Evolutionary conservation across 768 basidiomycete species (phyloP), one percentile per base, ranked within the genome.

Genomic region (Auriscalpium orientale): DNA sequence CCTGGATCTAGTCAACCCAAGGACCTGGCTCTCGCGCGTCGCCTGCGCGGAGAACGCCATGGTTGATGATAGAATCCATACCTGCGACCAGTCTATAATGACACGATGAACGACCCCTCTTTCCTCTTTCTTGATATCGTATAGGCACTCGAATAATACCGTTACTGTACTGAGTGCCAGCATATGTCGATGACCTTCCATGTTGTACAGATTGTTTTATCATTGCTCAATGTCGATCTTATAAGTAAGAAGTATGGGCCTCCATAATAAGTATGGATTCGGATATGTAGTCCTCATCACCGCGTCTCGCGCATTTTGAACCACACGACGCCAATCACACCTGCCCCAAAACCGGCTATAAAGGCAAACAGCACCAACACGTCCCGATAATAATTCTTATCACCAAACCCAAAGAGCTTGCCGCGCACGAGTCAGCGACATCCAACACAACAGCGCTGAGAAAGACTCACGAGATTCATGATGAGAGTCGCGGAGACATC

Each of bases 351-450:
- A 2, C 85, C 91, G 1, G 81, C 85, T 54, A 94, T 88, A 67
- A 86, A 97, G 0, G 81, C 94, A 61, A 94, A 92, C 52, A 91
- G 66, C 46, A 95, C 85, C 28, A 97, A 74, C 7, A 97, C 89
- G 65, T 95, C 90, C 52, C 93, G 77, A 67, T 95, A 97, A 67
- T 95, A 98, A 60, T 88, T 85, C 59, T 82, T 80, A 50, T 74
- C 62, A 16, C 82, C 81, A 65, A 98, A 98, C 1, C 94, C 95
- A 66, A 97, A 98, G 20, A 97, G 77, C 81, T 90, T 51, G 44
- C 49, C 28, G 28, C 28, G 4, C 28, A 40, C 22, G 18, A 48
- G 49, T 34, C 66, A 51, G 35, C 48, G 45, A 43, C 28, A 20
- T 36, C 40, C 8, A 36, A 2, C 45, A 56, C n/a, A 8, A 28